Conservation (phyloP, 345 rosid species). For the Acer negundo region DNA sequence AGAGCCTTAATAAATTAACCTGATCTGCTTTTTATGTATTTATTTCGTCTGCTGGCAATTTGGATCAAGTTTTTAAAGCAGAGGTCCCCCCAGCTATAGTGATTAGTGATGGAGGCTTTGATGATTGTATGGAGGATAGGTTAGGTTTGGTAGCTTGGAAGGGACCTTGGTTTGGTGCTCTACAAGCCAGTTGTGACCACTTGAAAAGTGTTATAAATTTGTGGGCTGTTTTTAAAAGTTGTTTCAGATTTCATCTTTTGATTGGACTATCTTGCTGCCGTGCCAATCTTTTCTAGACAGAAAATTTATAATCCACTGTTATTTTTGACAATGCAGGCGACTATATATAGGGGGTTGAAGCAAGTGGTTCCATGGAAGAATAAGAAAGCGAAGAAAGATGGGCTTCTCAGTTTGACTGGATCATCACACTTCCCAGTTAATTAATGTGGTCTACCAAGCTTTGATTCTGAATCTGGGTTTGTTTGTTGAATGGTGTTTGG, state of each 20-base stretch:
- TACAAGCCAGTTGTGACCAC: not conserved
- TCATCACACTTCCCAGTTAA: not conserved
- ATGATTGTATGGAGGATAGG: not conserved
- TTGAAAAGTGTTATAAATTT: not conserved
- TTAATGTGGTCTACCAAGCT: not conserved
- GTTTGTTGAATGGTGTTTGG: too few relatives aligned
- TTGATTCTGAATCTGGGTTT: too few relatives aligned
- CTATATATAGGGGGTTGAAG: constrained; percentile 63
- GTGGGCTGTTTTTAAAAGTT: not conserved
- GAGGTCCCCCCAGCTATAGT: constrained; percentile 1
- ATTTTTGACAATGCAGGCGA: constrained; percentile 42
- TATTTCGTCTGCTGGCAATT: too few relatives aligned
- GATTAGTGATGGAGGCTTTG: not conserved
- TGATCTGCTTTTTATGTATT: too few relatives aligned
- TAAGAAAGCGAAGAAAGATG: constrained; percentile 48
- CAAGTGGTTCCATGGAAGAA: constrained; percentile 66
- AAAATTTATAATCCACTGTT: not conserved
- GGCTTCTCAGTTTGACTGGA: constrained; percentile 32
- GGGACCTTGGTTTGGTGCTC: too few relatives aligned
- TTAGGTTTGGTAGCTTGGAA: not conserved
- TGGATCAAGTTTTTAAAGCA: not conserved
- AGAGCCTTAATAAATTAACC: not conserved
- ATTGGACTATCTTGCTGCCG: not conserved
- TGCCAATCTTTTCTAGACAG: not conserved
- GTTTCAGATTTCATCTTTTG: not conserved